Evolutionary conservation across 495 filamentous ascomycete species (phyloP), one percentile per base, ranked within the genome.

Genomic region (Bryoglossum gracile): DNA sequence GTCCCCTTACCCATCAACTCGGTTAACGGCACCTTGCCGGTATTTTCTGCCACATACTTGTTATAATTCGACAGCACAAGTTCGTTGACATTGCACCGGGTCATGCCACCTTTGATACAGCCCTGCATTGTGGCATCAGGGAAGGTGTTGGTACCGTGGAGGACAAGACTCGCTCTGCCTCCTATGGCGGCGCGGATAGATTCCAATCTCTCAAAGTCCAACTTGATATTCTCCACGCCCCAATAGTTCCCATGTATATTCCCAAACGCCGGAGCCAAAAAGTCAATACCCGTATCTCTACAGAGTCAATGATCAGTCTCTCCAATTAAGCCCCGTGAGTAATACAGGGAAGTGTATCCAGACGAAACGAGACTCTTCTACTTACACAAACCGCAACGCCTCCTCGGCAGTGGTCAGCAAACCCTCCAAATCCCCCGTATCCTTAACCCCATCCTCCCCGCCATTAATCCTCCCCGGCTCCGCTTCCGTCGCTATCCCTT

Each of bases 21-120:
- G 32, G 83, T 90, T 62, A 89, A 62, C 6, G 80, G 77, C 56
- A 65, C 50, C 68, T 82, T 81, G 1, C 77, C 81, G 8, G 72
- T 73, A 70, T 79, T 82, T 69, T 86, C 82, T 53, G 72, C 66
- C 73, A 80, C 76, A 34, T 82, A 77, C 51, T 71, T 64, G 34
- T 77, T 72, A 61, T 83, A 89, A 61, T 77, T 75, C 57, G 77
- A 75, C 63, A 89, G 87, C 72, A 92, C 73, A 37, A 84, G 78
- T 67, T 87, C 84, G 62, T 92, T 90, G 50, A 90, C 83, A 68
- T 92, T 92, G 51, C 86, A 70, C 70, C 90, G 88, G 33, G 76
- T 76, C 44, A 90, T 81, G 2, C 86, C 86, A 43, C 69, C 74
- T 30, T 69, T 72, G 60, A 92, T 86, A 58, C 82, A 87, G 59